Base-by-base conservation (phyloP, 1,284 basidiomycete species). In the Cryptococcus neoformans region DNA sequence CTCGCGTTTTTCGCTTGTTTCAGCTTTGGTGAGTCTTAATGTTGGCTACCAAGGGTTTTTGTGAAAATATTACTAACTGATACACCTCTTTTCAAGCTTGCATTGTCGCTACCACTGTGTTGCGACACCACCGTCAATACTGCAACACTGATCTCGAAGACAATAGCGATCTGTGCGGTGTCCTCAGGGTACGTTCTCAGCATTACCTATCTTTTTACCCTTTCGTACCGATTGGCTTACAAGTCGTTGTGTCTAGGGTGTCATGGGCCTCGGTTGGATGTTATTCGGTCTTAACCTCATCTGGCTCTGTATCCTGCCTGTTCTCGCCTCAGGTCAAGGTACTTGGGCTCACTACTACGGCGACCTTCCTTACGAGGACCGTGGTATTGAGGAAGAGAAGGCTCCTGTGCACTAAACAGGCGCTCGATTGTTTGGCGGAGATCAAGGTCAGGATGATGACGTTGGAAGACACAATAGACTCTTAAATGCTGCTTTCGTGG, bases 91-190 rank as follows among this genome's bases (percentile, higher is more conserved):
- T 35, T 54, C n/a, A 21, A 65, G 65, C 58, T 37, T 49, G 64
- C 12, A 54, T 56, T 48, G 58, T 62, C 41, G 66, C 69, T 11
- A 42, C 59, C 21, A 68, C 65, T 21, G 66, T 60, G 38, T 57
- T 69, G 3, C 53, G 59, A 38, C 53, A 60, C 62, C 45, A 60
- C 35, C 39, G 10, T 46, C 48, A 54, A 44, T 68, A 67, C 60
- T 68, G 66, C 46, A 55, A 59, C 37, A 38, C 51, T 17, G 16
- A 44, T 38, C 42, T 58, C 17, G 41, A 48, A 40, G 60, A 58
- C 60, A 17, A 40, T 11, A 17, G 49, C 34, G 67, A 71, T 58
- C 66, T 69, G 57, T 49, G 51, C 28, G 69, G 66, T 53, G 65
- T 66, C 47, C 53, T 64, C 34, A 54, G 66, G 37, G 64, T 64